Base-by-base conservation (phyloP, 2,329 filamentous ascomycete species). In the Fusarium mundagurra region DNA sequence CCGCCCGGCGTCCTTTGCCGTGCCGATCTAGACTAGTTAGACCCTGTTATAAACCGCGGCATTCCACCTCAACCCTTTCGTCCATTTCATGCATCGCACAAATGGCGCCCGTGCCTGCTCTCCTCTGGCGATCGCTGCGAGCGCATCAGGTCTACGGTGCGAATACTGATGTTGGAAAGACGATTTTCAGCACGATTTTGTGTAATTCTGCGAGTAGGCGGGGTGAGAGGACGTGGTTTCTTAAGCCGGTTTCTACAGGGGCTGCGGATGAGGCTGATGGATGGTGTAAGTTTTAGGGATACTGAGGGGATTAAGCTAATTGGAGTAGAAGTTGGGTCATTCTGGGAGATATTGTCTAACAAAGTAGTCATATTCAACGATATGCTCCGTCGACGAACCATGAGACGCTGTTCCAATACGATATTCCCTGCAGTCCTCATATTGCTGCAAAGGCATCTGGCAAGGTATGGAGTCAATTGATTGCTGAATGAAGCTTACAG, bases 151-250 rank as follows among this genome's bases (percentile, higher is more conserved):
- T 97, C 43, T 97, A 93, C 78, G 94, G 94, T 34, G 93, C 94
- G 53, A 96, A 96, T 77, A 96, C 94, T 1, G 90, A 93, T 74
- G 93, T 96, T 33, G 94, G 94, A 73, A 97, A 97, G 85, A 97
- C 94, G 0, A 89, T 97, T 38, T 88, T 95, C 66, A 92, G 92
- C 5, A 94, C 93, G 0, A 82, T 94, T 18, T 85, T 97, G 8
- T 92, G 90, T 80, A 91, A 89, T 71, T 88, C 92, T 14, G 87
- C 91, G 8, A 84, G 83, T 43, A 85, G 83, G 33, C 85, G 81
- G 13, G 77, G 83, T 27, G 86, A 88, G 51, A 82, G 83, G 27
- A 87, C 91, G 3, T 86, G 88, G 17, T 97, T 93, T 80, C 80
- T 97, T 62, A 97, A 97, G 81, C 94, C 94, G 0, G 91, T 97